Percentiles rank a stretch among this genome's conserved stretches.
Conservation (phyloP, 2,329 filamentous ascomycete genomes). For the Canariomyces notabilis region DNA sequence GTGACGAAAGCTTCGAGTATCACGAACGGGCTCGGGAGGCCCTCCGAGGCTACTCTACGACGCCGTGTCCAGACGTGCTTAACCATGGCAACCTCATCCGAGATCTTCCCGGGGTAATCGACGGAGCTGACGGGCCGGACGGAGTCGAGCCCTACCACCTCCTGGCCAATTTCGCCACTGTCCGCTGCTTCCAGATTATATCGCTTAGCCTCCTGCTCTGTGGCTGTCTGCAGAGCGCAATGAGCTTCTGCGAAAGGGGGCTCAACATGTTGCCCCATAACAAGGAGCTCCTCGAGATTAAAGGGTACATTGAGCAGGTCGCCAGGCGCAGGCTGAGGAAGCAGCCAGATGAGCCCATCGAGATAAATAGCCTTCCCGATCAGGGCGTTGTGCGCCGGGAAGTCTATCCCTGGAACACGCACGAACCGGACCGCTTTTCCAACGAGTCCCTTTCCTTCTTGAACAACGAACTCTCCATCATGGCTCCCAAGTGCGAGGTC, state of each 20-base stretch:
- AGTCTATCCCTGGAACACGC: slow-evolving; percentile 64
- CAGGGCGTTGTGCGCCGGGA: slow-evolving; percentile 64
- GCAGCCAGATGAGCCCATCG: slow-evolving; percentile 40
- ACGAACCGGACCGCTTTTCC: slow-evolving; percentile 67
- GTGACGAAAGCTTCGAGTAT: slow-evolving; percentile 77
- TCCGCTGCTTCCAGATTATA: slow-evolving; percentile 55
- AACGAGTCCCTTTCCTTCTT: slow-evolving; percentile 64
- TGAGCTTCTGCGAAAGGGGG: slow-evolving; percentile 60
- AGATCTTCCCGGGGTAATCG: slow-evolving; percentile 31
- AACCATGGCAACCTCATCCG: slow-evolving; percentile 38
- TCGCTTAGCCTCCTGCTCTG: slow-evolving; percentile 56
- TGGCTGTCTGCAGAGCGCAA: slow-evolving; percentile 64
- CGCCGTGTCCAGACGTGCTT: slow-evolving; percentile 42
- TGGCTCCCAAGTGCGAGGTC: slow-evolving; percentile 79
- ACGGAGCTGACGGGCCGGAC: slow-evolving; percentile 32
- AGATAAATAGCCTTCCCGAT: slow-evolving; percentile 58
- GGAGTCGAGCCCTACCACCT: slow-evolving; percentile 32
- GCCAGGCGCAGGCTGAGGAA: slow-evolving; percentile 45
- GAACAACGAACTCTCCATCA: slow-evolving; percentile 61
- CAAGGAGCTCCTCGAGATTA: slow-evolving; percentile 49
- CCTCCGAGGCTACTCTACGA: slow-evolving; percentile 37
- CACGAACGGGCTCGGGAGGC: slow-evolving; percentile 61
- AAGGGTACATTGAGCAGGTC: slow-evolving; percentile 49
- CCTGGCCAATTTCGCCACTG: slow-evolving; percentile 47
- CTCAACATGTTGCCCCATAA: slow-evolving; percentile 51